phyloP scores from a whole-genome alignment of 352 stramenopile species.

The Pythium dissimile region DNA sequence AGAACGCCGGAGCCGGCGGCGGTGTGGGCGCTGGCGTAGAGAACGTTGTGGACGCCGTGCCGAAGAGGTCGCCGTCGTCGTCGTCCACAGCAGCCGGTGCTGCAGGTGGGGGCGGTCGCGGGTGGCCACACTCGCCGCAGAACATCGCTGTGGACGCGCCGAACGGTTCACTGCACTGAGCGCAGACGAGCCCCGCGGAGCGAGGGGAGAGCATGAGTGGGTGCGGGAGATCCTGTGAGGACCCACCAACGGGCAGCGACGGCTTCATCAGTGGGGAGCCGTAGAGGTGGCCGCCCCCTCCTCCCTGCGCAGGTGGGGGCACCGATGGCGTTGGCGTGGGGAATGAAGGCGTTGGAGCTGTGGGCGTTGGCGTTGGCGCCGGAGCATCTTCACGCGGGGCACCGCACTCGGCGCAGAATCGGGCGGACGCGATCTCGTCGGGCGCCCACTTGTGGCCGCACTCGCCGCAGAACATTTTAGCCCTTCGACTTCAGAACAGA shows the following conservation, averaged over 20 bases:
- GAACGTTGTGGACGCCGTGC: slow-evolving; percentile 29
- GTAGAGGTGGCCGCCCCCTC: slow-evolving; percentile 8
- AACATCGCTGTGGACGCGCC: slow-evolving; percentile 53
- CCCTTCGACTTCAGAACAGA: too few relatives aligned
- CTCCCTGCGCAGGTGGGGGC: slow-evolving; percentile 3
- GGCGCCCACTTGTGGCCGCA: slow-evolving; percentile 78
- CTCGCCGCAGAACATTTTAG: slow-evolving; percentile 82
- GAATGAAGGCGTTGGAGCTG: slow-evolving; percentile 3
- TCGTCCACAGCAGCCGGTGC: slow-evolving; percentile 8
- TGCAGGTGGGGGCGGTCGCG: slow-evolving; percentile 26
- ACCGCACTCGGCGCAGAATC: slow-evolving; percentile 82
- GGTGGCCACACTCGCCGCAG: slow-evolving; percentile 71
- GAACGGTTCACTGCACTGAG: slow-evolving; percentile 51
- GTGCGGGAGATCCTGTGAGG: slow-evolving; percentile 8
- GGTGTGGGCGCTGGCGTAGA: slow-evolving; percentile 1
- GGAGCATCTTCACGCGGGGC: slow-evolving; percentile 62
- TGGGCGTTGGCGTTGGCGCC: slow-evolving; percentile 9
- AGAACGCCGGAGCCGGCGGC: slow-evolving; percentile 6
- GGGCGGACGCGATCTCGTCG: slow-evolving; percentile 72
- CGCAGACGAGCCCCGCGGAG: slow-evolving; percentile 23
- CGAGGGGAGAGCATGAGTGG: slow-evolving; percentile 2
- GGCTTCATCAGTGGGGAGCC: slow-evolving; percentile 21
- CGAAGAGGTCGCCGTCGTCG: slow-evolving; percentile 65
- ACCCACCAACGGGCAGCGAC: slow-evolving; percentile 7
- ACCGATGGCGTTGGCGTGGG: slow-evolving; percentile 18